Conservation (phyloP, 345 rosid species). For the Corchorus capsularis region DNA sequence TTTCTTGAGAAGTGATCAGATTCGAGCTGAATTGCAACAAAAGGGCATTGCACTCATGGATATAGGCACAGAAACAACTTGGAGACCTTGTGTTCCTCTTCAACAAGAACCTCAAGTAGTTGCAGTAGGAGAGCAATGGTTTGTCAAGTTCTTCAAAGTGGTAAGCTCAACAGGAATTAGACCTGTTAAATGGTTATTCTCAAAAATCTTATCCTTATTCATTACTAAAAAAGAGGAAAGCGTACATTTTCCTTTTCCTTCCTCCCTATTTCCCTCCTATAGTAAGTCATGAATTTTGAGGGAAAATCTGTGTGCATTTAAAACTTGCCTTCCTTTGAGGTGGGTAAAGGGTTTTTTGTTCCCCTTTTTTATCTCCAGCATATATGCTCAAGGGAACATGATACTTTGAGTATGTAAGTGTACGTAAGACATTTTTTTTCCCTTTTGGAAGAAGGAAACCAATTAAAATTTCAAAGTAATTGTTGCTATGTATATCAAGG, state of each 20-base stretch:
- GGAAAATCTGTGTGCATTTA: background rate
- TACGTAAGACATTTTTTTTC: background rate
- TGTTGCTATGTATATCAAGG: too few relatives aligned
- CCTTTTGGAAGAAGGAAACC: too few relatives aligned
- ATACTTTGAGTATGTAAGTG: background rate
- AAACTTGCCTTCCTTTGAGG: background rate
- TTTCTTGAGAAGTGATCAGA: slow-evolving; percentile 64
- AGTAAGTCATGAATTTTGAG: too few relatives aligned
- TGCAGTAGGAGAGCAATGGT: slow-evolving; percentile 23
- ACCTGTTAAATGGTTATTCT: too few relatives aligned
- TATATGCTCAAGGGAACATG: background rate
- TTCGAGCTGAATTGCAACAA: slow-evolving; percentile 59
- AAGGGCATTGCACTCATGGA: slow-evolving; percentile 90
- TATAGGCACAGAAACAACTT: slow-evolving; percentile 66
- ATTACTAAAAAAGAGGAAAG: too few relatives aligned
- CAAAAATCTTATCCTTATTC: too few relatives aligned
- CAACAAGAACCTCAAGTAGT: slow-evolving; percentile 26
- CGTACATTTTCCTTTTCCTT: too few relatives aligned
- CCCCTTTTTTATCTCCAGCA: background rate
- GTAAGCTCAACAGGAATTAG: too few relatives aligned
- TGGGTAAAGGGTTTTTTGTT: background rate
- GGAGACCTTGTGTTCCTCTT: slow-evolving; percentile 78
- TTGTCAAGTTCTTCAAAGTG: too few relatives aligned
- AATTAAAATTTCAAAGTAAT: too few relatives aligned
- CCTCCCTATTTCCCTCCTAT: too few relatives aligned